Conservation (phyloP, 164 flowering plant species). For the Sextonia rubra region DNA sequence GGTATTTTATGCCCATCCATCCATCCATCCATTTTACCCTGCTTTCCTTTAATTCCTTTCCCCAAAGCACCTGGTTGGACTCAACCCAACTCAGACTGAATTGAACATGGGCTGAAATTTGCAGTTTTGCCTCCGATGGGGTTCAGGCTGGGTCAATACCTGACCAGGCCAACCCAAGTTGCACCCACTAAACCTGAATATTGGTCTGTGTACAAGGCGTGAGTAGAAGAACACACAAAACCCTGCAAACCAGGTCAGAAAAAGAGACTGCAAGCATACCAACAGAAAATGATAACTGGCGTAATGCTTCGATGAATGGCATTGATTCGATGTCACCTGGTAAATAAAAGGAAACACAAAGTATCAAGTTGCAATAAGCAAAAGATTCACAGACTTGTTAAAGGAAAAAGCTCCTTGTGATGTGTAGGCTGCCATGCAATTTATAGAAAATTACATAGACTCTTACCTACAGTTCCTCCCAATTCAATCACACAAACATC, state of each 20-base stretch:
- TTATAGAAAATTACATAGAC: background rate
- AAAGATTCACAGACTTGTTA: background rate
- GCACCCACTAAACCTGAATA: background rate
- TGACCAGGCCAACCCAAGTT: no score
- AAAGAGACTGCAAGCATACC: constrained; percentile 43
- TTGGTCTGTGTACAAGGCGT: background rate
- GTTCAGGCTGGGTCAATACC: no score
- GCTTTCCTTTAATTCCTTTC: no score
- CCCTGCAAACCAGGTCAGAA: background rate
- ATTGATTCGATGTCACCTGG: constrained; percentile 97
- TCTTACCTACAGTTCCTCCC: constrained; percentile 95
- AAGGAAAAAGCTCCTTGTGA: background rate
- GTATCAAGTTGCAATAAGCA: background rate
- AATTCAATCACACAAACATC: constrained; percentile 97
- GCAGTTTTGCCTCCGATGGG: no score
- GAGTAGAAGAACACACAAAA: background rate
- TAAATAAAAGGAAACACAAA: constrained; percentile 1
- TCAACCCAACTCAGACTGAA: no score
- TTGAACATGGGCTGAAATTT: no score
- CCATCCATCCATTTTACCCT: no score
- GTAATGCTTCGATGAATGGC: constrained; percentile 97
- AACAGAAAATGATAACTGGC: constrained; percentile 83
- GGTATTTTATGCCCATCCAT: no score
- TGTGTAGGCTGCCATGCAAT: background rate
- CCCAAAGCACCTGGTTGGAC: no score